Base-by-base conservation (phyloP, 2,329 filamentous ascomycete species). In the Botrytis elliptica region DNA sequence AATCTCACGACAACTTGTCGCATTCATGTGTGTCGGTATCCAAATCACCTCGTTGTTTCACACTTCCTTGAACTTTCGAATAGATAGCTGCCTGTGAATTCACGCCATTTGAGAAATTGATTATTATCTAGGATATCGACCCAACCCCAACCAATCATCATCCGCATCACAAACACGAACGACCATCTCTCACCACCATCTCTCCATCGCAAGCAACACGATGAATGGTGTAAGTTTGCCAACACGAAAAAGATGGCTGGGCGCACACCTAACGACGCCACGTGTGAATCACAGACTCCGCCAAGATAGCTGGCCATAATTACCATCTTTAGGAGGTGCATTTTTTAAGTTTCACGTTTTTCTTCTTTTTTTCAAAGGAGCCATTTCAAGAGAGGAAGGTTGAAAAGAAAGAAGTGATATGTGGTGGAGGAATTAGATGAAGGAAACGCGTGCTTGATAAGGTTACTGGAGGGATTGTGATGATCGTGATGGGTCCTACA, bases 311-410 rank as follows among this genome's bases (percentile, higher is more conserved):
- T 29, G 52, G 5, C n/a, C 3, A 1, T 14, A 57, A 57, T 57
- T 57, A 29, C 52, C 52, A 18, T 57, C n/a, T 57, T 55, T 1
- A 29, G 52, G 52, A 57, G 52, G 52, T 57, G 52, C 52, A 57
- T 29, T 1, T 29, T 4, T 29, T 25, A 16, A 16, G 59, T 25
- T 38, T 62, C 4, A 20, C 3, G 33, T 10, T 38, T 60, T 60
- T 60, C n/a, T n/a, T 29, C n/a, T 16, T 18, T 57, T 52, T 9
- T 29, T 0, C 10, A 36, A 14, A 5, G 7, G 20, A 38, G 36
- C 33, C 59, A 62, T 25, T 16, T 62, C 59, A 40, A 40, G 59
- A 62, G 59, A 62, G 59, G 59, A 62, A 62, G 59, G 59, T 40
- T 62, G 22, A 16, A 62, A 22, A 6, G 52, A 12, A 29, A 25